These are phyloP conservation scores for Glonium stellatum DNA, from an alignment of 495 filamentous ascomycete species.

Conservation along the genomic window DNA sequence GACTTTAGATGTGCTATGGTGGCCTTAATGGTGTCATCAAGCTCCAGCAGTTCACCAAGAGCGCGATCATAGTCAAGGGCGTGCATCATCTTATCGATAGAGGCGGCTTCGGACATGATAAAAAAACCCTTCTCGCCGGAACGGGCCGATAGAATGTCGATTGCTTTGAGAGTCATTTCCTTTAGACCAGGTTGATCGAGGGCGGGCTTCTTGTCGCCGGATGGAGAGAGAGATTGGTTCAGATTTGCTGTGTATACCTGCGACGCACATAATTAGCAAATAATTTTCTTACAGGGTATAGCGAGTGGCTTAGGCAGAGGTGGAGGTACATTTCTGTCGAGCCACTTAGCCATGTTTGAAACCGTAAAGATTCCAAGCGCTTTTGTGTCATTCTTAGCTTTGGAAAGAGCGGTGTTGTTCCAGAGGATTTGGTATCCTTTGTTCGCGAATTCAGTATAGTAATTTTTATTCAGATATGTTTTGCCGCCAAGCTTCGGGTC, in stretches of 20 bases:
- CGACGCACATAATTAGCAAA: too few species aligned
- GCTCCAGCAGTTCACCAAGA: slow-evolving; percentile 66
- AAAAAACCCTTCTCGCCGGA: slow-evolving; percentile 62
- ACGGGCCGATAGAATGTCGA: slow-evolving; percentile 60
- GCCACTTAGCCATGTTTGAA: slow-evolving; percentile 61
- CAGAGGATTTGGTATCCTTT: slow-evolving; percentile 57
- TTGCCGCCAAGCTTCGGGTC: slow-evolving; percentile 37
- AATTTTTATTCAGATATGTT: slow-evolving; percentile 54
- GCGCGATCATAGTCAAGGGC: slow-evolving; percentile 67
- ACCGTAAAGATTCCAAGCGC: slow-evolving; percentile 64
- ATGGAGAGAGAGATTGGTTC: slow-evolving; percentile 52
- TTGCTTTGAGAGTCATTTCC: slow-evolving; percentile 74
- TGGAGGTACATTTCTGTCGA: slow-evolving; percentile 49
- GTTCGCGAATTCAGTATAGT: slow-evolving; percentile 58
- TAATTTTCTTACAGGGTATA: not conserved
- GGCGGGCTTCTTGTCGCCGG: slow-evolving; percentile 50
- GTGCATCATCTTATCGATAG: slow-evolving; percentile 78
- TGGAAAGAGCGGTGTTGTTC: slow-evolving; percentile 58
- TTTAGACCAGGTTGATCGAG: slow-evolving; percentile 64
- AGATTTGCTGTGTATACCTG: slow-evolving; percentile 60
- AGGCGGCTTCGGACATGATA: slow-evolving; percentile 69
- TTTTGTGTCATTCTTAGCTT: slow-evolving; percentile 46
- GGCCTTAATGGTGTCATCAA: slow-evolving; percentile 65
- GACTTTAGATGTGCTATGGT: slow-evolving; percentile 55
- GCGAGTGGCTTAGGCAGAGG: not conserved